These are phyloP conservation scores for Cercospora berteroae DNA, from an alignment of 2,329 filamentous ascomycete species.

Conservation along the genomic window DNA sequence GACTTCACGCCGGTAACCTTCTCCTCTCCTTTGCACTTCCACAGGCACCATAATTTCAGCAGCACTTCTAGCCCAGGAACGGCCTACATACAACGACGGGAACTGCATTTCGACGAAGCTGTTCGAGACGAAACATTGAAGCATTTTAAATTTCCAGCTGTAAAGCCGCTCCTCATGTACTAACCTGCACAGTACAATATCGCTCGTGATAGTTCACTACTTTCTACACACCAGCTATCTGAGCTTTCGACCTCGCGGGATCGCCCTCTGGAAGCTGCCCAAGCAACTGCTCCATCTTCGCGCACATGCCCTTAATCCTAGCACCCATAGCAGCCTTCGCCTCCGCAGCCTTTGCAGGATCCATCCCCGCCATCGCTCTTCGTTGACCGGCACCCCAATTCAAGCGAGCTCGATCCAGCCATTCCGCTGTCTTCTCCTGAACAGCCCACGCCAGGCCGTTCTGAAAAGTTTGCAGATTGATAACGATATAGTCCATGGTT, in stretches of 20 bases:
- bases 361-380: neutral
- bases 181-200: neutral
- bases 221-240: neutral
- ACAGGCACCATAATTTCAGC: neutral
- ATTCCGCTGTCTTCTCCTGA: constrained; percentile 14
- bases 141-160: neutral
- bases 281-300: neutral
- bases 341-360: neutral
- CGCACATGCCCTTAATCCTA: neutral
- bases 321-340: neutral
- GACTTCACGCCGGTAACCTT: neutral
- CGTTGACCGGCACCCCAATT: constrained; percentile 10
- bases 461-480: constrained; percentile 9
- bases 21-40: neutral
- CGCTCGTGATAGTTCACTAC: neutral
- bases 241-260: neutral
- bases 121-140: neutral
- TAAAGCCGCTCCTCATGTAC: neutral
- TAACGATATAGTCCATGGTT: constrained; percentile 12
- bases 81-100: neutral
- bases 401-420: constrained; percentile 17
- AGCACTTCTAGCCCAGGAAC: neutral
- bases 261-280: neutral
- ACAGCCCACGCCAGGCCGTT: constrained; percentile 17
- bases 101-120: neutral